A percentile compares a stretch with the other conserved stretches of the same genome.
phyloP scores from a whole-genome alignment of 2,329 filamentous ascomycete genomes.

The Fusarium compactum region DNA sequence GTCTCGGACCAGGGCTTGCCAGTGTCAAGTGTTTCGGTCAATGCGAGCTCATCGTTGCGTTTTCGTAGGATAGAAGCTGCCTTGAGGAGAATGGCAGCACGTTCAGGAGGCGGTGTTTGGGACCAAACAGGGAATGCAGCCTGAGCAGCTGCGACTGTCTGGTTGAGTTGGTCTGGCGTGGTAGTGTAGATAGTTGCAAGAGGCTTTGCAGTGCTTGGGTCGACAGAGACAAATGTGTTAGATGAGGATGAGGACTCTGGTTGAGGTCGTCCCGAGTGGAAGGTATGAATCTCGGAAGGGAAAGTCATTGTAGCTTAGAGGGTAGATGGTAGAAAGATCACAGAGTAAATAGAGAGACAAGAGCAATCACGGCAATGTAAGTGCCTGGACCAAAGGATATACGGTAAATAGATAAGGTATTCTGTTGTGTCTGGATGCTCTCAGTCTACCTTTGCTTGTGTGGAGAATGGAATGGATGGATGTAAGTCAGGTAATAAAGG shows the following conservation, averaged over 20 bases:
- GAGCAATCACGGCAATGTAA: neutral
- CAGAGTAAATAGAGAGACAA: neutral
- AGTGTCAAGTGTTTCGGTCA: conserved; percentile 84
- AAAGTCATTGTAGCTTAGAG: conserved; percentile 51
- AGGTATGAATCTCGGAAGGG: conserved; percentile 68
- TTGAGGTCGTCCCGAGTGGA: conserved; percentile 79
- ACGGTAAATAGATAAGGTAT: neutral
- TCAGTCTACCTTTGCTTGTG: neutral
- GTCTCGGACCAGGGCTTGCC: conserved; percentile 90
- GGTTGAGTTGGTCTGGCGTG: conserved; percentile 74
- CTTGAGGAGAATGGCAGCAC: conserved; percentile 81
- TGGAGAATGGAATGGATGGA: neutral
- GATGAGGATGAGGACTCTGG: conserved; percentile 65
- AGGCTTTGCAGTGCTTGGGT: conserved; percentile 77
- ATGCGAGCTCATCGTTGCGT: conserved; percentile 83
- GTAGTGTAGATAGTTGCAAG: conserved; percentile 80
- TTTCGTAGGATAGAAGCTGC: conserved; percentile 79
- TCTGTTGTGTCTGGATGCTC: conserved; percentile 1
- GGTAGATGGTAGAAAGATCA: neutral
- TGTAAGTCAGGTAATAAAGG: conserved; percentile 25
- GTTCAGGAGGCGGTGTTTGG: conserved; percentile 76
- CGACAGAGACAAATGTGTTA: conserved; percentile 76
- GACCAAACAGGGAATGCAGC: conserved; percentile 83
- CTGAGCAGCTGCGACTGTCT: conserved; percentile 77
- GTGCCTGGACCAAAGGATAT: neutral